Evolutionary conservation across 768 basidiomycete genomes (phyloP).

Genomic region (Hygrocybe coccinea): DNA sequence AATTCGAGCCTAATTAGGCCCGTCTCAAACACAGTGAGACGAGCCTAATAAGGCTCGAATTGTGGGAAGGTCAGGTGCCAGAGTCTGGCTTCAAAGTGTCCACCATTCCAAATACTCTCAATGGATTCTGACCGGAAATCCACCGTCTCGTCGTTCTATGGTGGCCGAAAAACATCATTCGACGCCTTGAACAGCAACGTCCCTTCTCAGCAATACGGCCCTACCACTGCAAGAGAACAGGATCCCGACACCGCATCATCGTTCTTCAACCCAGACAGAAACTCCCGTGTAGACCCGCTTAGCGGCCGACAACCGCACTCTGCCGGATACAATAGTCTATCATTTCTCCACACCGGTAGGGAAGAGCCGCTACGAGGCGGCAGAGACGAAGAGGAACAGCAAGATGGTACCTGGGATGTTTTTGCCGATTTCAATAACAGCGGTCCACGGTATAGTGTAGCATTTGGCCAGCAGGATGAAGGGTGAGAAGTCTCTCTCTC

Average conservation of each 20-base stretch:
- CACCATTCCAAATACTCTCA: neutral
- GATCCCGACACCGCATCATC: conserved; percentile 65
- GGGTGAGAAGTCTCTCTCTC: conserved; percentile 39
- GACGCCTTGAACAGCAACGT: conserved; percentile 59
- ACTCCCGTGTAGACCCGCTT: conserved; percentile 46
- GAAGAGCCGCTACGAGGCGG: conserved; percentile 75
- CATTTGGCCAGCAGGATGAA: conserved; percentile 46
- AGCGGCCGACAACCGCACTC: conserved; percentile 35
- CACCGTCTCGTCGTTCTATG: conserved; percentile 76
- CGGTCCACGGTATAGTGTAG: conserved; percentile 69
- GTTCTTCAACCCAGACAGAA: conserved; percentile 52
- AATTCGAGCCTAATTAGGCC: no score
- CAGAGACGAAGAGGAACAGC: conserved; percentile 61
- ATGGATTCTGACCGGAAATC: conserved; percentile 82
- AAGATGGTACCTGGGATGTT: conserved; percentile 64
- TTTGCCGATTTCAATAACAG: conserved; percentile 88
- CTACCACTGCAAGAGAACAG: conserved; percentile 27
- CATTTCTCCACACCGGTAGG: conserved; percentile 64
- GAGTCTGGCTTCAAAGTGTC: neutral
- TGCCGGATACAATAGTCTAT: conserved; percentile 70
- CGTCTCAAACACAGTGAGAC: no score
- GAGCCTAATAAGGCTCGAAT: no score
- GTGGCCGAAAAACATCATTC: conserved; percentile 52
- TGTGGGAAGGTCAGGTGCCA: no score
- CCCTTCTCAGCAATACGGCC: conserved; percentile 21